Conservation (phyloP, 768 basidiomycete genomes). For the Cystobasidium tubakii region DNA sequence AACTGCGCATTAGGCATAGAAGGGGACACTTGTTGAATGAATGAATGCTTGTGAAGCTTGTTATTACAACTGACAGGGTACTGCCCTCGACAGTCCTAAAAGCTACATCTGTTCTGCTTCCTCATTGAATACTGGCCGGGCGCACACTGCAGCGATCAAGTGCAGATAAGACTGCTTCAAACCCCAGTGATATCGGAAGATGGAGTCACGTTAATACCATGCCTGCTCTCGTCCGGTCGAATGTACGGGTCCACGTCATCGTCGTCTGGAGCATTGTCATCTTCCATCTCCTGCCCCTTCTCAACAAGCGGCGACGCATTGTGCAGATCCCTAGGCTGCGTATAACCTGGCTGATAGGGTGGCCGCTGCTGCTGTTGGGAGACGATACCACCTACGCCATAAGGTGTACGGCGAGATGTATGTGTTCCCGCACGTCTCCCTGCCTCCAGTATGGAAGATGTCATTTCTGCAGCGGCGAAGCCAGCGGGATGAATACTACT, state of each 20-base stretch:
- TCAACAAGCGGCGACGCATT: background rate
- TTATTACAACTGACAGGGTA: no score
- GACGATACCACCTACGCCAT: background rate
- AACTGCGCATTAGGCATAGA: no score
- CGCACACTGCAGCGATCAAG: no score
- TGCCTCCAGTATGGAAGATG: background rate
- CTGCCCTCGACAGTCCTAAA: no score
- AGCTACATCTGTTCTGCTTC: no score
- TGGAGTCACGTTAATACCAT: background rate
- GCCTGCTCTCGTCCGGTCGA: background rate
- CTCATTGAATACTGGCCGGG: no score
- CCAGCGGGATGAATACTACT: no score
- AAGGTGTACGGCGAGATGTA: background rate
- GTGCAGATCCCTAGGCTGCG: no score
- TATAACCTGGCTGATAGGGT: no score
- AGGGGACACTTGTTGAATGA: no score
- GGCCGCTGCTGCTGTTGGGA: background rate
- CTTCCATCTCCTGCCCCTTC: background rate
- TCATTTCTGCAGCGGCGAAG: background rate
- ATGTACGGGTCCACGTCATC: constrained; percentile 9
- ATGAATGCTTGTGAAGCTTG: no score
- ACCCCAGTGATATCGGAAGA: background rate
- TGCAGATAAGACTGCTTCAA: no score
- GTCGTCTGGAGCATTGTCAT: background rate
- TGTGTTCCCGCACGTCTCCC: background rate